A percentile compares a stretch with the other conserved stretches of the same genome.
phyloP scores from a whole-genome alignment of 2,329 filamentous ascomycete species.

The Anthostomella pinea region DNA sequence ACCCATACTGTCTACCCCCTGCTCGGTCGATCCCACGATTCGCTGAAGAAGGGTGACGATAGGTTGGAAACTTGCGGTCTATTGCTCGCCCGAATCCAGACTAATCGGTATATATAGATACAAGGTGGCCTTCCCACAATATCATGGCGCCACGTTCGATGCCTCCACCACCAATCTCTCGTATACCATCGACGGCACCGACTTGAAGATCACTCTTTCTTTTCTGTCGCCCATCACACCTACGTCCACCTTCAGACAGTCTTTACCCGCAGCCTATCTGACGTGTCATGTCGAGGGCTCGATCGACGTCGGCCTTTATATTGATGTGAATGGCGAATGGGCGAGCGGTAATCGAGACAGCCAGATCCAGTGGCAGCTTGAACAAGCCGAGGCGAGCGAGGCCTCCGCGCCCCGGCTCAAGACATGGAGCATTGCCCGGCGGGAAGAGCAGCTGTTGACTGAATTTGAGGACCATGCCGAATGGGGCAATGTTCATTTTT shows the following conservation, averaged over 20 bases:
- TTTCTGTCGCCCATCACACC: constrained; percentile 78
- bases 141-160: constrained; percentile 45
- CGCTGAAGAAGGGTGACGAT: constrained; percentile 30
- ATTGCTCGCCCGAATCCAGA: background rate
- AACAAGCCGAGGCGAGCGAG: constrained; percentile 38
- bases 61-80: constrained; percentile 9
- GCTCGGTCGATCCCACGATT: constrained; percentile 51
- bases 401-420: constrained; percentile 45
- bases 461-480: constrained; percentile 73
- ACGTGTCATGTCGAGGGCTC: constrained; percentile 66
- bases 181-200: constrained; percentile 36
- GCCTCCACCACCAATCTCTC: constrained; percentile 50
- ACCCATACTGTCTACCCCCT: constrained; percentile 46
- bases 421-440: constrained; percentile 63
- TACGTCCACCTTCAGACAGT: constrained; percentile 75
- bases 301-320: constrained; percentile 61
- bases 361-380: constrained; percentile 67
- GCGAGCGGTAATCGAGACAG: constrained; percentile 72
- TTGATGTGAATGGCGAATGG: constrained; percentile 75
- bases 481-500: constrained; percentile 81
- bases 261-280: constrained; percentile 78
- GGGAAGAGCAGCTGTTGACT: constrained; percentile 66
- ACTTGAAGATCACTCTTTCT: constrained; percentile 43
- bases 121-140: constrained; percentile 40
- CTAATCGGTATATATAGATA: constrained; percentile 28